These are phyloP conservation scores for Tulasnella sp. DNA, from an alignment of 768 basidiomycete genomes.

Conservation along the genomic window DNA sequence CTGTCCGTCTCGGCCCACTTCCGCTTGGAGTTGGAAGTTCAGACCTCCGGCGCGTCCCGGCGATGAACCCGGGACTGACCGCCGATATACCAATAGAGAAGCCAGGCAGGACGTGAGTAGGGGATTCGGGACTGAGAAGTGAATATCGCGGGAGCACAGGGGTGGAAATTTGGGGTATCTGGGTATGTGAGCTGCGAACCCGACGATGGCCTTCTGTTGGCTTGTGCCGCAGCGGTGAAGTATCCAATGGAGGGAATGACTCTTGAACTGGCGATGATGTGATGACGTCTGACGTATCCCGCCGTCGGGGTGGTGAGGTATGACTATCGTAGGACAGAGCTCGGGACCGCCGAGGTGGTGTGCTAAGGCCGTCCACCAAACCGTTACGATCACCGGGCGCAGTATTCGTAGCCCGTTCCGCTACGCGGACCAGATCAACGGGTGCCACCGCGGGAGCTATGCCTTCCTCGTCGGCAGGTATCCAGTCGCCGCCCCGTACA, in stretches of 20 bases:
- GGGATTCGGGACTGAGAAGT: constrained; percentile 21
- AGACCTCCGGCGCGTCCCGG: background rate
- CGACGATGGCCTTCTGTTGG: background rate
- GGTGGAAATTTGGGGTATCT: constrained; percentile 1
- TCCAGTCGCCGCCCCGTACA: constrained; percentile 35
- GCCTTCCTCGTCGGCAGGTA: constrained; percentile 19
- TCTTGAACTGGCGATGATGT: background rate
- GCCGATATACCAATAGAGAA: constrained; percentile 69
- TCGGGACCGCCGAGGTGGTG: background rate
- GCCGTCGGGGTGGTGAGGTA: background rate
- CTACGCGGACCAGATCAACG: constrained; percentile 12
- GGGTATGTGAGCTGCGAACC: background rate
- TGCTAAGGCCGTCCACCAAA: background rate
- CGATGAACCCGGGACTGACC: constrained; percentile 55
- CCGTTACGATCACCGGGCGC: constrained; percentile 1
- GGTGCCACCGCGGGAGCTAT: constrained; percentile 17
- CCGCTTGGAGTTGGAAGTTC: background rate
- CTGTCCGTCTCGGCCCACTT: background rate
- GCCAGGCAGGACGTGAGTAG: constrained; percentile 28
- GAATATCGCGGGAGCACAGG: background rate
- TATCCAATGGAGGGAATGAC: background rate
- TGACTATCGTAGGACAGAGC: background rate
- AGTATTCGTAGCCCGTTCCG: constrained; percentile 5
- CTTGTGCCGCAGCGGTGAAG: background rate
- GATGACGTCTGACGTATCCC: background rate